phyloP scores from a whole-genome alignment of 345 rosid genomes.

The Lenwebbia sp. region DNA sequence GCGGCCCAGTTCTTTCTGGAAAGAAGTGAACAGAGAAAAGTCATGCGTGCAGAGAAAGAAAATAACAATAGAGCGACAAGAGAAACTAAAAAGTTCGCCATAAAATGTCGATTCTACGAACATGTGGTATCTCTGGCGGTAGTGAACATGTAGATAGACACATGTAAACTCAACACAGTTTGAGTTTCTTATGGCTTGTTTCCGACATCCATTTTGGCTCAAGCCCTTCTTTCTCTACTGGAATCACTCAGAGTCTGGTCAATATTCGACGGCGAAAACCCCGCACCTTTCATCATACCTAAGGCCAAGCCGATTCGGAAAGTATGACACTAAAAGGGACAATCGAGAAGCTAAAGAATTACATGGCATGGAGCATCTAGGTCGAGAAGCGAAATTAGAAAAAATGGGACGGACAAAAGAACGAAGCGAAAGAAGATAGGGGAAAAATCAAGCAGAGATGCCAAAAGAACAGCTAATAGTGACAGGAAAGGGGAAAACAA shows the following conservation, averaged over 20 bases:
- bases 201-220: neutral
- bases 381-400: neutral
- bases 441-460: neutral
- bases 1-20: neutral
- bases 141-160: neutral
- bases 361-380: neutral
- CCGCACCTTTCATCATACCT: neutral
- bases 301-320: neutral
- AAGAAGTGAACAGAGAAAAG: neutral
- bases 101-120: neutral
- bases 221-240: neutral
- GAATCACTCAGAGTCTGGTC: neutral
- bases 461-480: neutral
- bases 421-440: neutral
- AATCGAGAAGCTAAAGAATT: neutral
- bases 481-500: neutral
- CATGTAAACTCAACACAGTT: neutral
- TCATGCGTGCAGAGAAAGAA: neutral
- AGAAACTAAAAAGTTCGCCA: neutral
- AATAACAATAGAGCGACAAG: neutral
- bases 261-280: neutral
- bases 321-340: neutral
- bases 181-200: neutral
- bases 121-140: neutral
- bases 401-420: neutral